Evolutionary conservation across 345 rosid species (phyloP).

Genomic region (Camelina hispida): DNA sequence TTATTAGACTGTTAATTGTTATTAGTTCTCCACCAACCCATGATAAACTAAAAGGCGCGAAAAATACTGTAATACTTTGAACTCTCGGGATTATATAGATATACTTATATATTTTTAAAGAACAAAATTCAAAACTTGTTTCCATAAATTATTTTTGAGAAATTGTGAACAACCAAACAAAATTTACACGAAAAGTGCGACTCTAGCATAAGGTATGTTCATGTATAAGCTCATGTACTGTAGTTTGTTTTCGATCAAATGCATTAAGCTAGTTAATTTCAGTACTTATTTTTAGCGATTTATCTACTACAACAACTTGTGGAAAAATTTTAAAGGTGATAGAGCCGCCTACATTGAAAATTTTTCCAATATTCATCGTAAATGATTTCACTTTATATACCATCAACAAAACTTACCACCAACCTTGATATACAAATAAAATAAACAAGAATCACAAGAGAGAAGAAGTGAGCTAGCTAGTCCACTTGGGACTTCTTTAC

Average conservation of each 20-base stretch:
- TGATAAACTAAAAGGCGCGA: background rate
- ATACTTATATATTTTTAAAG: no score
- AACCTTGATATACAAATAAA: background rate
- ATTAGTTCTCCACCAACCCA: conserved; percentile 36
- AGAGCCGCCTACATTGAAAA: conserved; percentile 41
- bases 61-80: no score
- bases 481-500: conserved; percentile 13
- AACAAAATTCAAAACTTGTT: no score
- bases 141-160: no score
- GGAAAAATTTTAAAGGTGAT: conserved; percentile 16
- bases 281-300: background rate
- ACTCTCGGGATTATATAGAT: no score
- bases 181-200: no score
- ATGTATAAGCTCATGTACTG: background rate
- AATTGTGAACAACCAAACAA: no score
- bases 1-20: background rate
- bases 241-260: conserved; percentile 11
- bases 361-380: conserved; percentile 9
- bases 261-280: background rate
- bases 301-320: conserved; percentile 17
- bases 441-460: background rate
- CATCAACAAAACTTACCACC: conserved; percentile 26
- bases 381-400: conserved; percentile 1
- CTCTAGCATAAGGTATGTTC: background rate
- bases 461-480: conserved; percentile 6